Evolutionary conservation across 208 protist species (phyloP).

Genomic region (Lotmaria passim): DNA sequence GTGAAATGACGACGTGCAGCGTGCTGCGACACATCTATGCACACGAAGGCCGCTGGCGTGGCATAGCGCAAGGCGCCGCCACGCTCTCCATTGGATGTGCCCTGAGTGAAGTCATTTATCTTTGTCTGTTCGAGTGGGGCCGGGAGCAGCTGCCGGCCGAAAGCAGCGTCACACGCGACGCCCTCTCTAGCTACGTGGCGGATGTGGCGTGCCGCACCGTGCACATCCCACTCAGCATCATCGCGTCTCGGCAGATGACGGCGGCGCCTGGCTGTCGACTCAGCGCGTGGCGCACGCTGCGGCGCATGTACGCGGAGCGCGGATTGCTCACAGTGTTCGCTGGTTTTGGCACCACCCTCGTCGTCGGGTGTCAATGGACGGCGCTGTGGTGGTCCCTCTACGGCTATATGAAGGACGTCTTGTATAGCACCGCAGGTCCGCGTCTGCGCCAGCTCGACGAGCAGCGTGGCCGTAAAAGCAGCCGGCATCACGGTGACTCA

Average conservation of each 20-base stretch:
- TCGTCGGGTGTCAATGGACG: slow-evolving; percentile 85
- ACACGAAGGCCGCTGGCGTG: slow-evolving; percentile 63
- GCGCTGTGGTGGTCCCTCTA: slow-evolving; percentile 86
- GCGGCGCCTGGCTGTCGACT: slow-evolving; percentile 7
- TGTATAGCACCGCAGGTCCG: slow-evolving; percentile 51
- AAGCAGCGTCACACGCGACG: slow-evolving; percentile 47
- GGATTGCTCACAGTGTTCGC: slow-evolving; percentile 76
- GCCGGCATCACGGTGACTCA: neutral
- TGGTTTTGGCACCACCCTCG: slow-evolving; percentile 77
- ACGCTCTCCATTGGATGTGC: slow-evolving; percentile 74
- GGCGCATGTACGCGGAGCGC: slow-evolving; percentile 66
- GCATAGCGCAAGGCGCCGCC: slow-evolving; percentile 58
- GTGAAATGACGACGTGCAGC: slow-evolving; percentile 30
- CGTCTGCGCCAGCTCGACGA: slow-evolving; percentile 30
- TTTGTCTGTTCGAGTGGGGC: slow-evolving; percentile 76
- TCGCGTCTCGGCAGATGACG: slow-evolving; percentile 89
- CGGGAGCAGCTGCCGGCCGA: slow-evolving; percentile 52
- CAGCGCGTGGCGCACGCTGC: slow-evolving; percentile 31
- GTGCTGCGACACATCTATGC: slow-evolving; percentile 53
- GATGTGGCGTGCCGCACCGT: slow-evolving; percentile 69
- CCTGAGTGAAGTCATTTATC: slow-evolving; percentile 83
- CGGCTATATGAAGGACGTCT: slow-evolving; percentile 48
- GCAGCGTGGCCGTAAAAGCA: neutral
- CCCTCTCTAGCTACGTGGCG: slow-evolving; percentile 61
- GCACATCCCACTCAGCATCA: slow-evolving; percentile 84